Percentiles rank a stretch among this genome's conserved stretches.
Conservation (phyloP, 169 alveolate genomes). For the Sarcocystis neurona region DNA sequence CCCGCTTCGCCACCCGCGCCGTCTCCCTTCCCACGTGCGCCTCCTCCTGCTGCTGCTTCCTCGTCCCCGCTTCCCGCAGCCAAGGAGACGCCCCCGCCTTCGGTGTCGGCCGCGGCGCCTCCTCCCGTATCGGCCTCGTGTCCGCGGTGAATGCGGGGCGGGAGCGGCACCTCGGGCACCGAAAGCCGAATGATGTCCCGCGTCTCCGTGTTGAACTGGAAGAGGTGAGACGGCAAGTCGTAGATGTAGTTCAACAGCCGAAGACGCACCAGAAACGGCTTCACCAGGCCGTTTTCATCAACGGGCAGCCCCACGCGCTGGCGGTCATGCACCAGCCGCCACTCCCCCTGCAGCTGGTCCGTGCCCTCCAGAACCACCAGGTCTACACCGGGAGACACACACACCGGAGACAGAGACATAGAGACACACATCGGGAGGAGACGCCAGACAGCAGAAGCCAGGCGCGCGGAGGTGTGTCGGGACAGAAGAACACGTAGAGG, state of each 20-base stretch:
- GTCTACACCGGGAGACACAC: not conserved
- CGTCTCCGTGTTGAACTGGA: slow-evolving; percentile 42
- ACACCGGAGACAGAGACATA: not conserved
- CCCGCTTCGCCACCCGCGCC: not conserved
- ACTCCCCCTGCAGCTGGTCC: slow-evolving; percentile 35
- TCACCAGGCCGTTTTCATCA: slow-evolving; percentile 52
- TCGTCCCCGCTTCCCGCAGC: not conserved
- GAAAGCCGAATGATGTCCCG: slow-evolving; percentile 49
- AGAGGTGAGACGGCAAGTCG: slow-evolving; percentile 43
- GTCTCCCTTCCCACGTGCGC: not conserved
- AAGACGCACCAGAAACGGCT: slow-evolving; percentile 44
- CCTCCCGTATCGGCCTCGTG: slow-evolving; percentile 15
- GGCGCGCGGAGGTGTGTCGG: too few species aligned
- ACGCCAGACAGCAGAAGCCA: too few species aligned
- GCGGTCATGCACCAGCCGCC: slow-evolving; percentile 38
- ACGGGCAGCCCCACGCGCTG: slow-evolving; percentile 8
- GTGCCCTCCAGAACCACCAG: slow-evolving; percentile 30
- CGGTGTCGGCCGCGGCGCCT: slow-evolving; percentile 35
- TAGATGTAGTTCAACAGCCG: slow-evolving; percentile 49
- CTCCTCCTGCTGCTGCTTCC: not conserved
- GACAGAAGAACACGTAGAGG: too few species aligned
- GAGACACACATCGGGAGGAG: too few species aligned
- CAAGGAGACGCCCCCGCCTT: not conserved
- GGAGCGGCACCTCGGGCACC: slow-evolving; percentile 53
- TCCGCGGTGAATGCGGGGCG: slow-evolving; percentile 32